Conservation (phyloP, 371 early-diverging fungal species). For the Zopfochytrium polystomum region DNA sequence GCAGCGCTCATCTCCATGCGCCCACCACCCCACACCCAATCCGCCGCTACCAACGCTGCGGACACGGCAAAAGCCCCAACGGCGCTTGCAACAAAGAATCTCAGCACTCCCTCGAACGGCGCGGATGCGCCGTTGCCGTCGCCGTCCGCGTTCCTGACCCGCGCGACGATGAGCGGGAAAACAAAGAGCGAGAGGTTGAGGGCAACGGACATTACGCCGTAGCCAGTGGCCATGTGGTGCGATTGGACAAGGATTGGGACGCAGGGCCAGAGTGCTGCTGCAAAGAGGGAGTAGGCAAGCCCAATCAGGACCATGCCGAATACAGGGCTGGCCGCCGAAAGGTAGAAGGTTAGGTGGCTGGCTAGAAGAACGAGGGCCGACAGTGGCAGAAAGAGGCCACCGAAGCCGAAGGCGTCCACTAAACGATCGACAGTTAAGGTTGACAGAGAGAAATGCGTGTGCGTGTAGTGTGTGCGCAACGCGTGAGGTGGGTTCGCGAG, state of each 20-base stretch:
- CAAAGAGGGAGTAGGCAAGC: conserved; percentile 52
- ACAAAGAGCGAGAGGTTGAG: conserved; percentile 48
- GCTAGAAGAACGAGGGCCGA: conserved; percentile 46
- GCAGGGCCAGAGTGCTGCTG: conserved; percentile 58
- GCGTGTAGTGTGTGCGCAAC: neutral
- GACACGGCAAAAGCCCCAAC: neutral
- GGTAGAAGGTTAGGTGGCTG: conserved; percentile 45
- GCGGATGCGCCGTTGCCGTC: neutral
- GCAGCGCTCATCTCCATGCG: neutral
- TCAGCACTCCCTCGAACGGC: neutral
- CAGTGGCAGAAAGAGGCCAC: conserved; percentile 47
- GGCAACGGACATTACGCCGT: conserved; percentile 39
- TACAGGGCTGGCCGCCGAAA: conserved; percentile 43
- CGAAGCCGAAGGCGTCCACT: conserved; percentile 51
- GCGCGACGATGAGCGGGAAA: conserved; percentile 53
- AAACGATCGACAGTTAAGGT: no score
- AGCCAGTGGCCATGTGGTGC: conserved; percentile 47
- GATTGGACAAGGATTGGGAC: conserved; percentile 52
- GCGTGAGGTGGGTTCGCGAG: no score
- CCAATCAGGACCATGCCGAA: conserved; percentile 52
- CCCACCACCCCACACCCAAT: neutral
- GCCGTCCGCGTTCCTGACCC: conserved; percentile 21
- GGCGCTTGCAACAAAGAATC: neutral
- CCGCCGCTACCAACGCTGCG: neutral
- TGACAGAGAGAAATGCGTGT: no score